Evolutionary conservation across 257 asterid genomes (phyloP), one percentile per base, ranked within the genome.

Genomic region (Salvia miltiorrhiza): DNA sequence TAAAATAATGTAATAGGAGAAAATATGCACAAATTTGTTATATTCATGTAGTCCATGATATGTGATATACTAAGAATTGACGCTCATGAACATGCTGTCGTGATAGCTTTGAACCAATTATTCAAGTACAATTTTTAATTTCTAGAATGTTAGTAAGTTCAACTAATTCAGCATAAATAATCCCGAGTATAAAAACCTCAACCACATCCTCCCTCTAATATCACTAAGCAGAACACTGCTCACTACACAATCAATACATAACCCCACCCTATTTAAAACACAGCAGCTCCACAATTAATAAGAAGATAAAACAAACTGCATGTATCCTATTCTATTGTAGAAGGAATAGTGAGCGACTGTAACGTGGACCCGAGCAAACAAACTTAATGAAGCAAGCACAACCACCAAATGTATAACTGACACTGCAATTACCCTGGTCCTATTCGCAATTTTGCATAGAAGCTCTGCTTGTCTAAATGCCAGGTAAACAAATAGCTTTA

Each of bases 1-100:
- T 75, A 81, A 72, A 82, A 77, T 57, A 80, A 69, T 70, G 74
- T 9, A 21, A 76, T 53, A 50, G 71, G 70, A 64, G 65, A 75
- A 71, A 65, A 56, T 54, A 75, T 32, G 39, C 73, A 58, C 58
- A 62, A 20, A 54, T 39, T 40, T 70, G 26, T 62, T 44, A 48
- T 16, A 53, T 32, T 24, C 19, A 55, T 49, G 74, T 49, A 32
- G 47, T 53, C 47, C 16, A 11, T 33, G 67, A 64, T 23, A 41
- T 64, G 28, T 52, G 64, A 50, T 63, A 35, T 16, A 67, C 63
- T 58, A 32, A 47, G 65, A 23, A 30, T 33, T 17, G 45, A 55
- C 48, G 48, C 32, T 26, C 13, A 41, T 54, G 26, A 32, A 21
- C 30, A 67, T 21, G 73, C n/a, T 45, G 70, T 12, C 39, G 14